A percentile compares a stretch with the other conserved stretches of the same genome.
Evolutionary conservation across 768 basidiomycete species (phyloP).

Genomic region (Gelatoporia subvermispora): DNA sequence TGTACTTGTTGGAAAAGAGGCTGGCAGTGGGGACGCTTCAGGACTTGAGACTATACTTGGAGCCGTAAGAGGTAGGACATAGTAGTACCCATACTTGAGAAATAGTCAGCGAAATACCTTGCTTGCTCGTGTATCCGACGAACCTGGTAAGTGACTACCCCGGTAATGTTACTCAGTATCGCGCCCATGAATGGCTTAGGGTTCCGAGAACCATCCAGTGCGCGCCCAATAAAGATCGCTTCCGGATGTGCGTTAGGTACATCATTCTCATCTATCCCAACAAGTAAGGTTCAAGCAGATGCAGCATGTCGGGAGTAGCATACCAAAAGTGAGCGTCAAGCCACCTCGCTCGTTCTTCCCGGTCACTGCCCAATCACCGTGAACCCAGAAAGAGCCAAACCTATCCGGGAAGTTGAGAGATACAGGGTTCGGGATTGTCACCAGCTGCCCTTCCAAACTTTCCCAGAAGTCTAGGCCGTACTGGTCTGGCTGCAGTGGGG

Average conservation of each 20-base stretch:
- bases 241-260: slow-evolving; percentile 59
- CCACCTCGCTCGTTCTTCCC: slow-evolving; percentile 55
- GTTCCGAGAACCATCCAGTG: slow-evolving; percentile 49
- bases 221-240: slow-evolving; percentile 46
- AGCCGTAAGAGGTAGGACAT: slow-evolving; percentile 52
- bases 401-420: slow-evolving; percentile 46
- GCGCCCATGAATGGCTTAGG: slow-evolving; percentile 45
- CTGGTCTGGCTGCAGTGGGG: slow-evolving; percentile 42
- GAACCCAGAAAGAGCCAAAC: slow-evolving; percentile 56
- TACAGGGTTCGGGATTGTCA: slow-evolving; percentile 44
- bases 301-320: not conserved
- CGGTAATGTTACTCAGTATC: slow-evolving; percentile 45
- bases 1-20: slow-evolving; percentile 30
- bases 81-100: slow-evolving; percentile 9
- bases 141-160: slow-evolving; percentile 51
- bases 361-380: slow-evolving; percentile 51
- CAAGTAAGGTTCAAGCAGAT: slow-evolving; percentile 1
- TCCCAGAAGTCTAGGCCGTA: slow-evolving; percentile 65
- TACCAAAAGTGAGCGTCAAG: slow-evolving; percentile 40
- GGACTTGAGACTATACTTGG: slow-evolving; percentile 41
- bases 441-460: slow-evolving; percentile 54
- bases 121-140: not conserved
- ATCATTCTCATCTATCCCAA: slow-evolving; percentile 26
- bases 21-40: slow-evolving; percentile 29
- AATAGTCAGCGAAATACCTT: not conserved